Percentiles rank a stretch among this genome's conserved stretches.
phyloP scores from a whole-genome alignment of 257 asterid species.

The Handroanthus guayacan region DNA sequence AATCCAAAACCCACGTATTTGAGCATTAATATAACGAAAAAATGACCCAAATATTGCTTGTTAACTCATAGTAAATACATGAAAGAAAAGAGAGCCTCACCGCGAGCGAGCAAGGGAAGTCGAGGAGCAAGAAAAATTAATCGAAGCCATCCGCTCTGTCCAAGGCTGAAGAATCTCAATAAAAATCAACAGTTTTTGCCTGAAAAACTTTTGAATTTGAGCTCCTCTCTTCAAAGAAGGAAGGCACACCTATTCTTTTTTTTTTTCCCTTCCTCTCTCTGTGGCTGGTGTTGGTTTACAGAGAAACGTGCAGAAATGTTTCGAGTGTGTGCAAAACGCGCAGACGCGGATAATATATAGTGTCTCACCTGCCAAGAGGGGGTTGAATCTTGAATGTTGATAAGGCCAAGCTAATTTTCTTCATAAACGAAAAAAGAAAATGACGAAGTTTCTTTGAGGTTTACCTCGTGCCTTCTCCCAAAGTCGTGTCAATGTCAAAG shows the following conservation, averaged over 20 bases:
- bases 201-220: background rate
- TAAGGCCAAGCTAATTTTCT: constrained; percentile 32
- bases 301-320: background rate
- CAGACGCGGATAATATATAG: constrained; percentile 28
- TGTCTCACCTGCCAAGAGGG: constrained; percentile 26
- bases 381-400: background rate
- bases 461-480: background rate
- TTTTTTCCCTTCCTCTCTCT: background rate
- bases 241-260: background rate
- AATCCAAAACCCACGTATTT: background rate
- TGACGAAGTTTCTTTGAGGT: background rate
- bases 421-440: background rate
- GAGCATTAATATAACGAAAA: background rate
- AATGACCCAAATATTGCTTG: constrained; percentile 6
- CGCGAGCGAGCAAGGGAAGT: constrained; percentile 60
- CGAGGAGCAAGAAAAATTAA: constrained; percentile 70
- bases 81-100: constrained; percentile 46
- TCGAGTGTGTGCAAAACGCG: background rate
- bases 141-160: constrained; percentile 60
- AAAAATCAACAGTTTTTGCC: constrained; percentile 5
- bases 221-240: constrained; percentile 3
- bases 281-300: background rate
- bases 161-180: background rate
- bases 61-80: background rate
- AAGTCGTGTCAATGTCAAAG: background rate